phyloP scores from a whole-genome alignment of 345 rosid species.

The Brassica juncea region DNA sequence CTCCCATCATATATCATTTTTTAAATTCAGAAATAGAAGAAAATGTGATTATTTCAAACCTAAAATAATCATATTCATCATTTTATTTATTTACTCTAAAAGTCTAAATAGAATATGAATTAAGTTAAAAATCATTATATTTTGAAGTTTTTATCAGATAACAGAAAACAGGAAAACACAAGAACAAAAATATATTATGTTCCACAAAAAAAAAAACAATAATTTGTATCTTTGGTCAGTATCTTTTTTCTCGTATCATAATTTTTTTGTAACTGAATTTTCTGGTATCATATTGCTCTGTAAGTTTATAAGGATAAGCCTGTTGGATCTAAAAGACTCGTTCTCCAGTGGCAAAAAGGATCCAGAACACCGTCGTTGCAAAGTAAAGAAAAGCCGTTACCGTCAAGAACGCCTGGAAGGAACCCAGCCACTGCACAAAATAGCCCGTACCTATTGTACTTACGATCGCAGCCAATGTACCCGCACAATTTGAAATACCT shows the following conservation, averaged over 20 bases:
- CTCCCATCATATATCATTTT: too few species aligned
- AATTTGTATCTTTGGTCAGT: background rate
- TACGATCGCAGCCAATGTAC: conserved; percentile 89
- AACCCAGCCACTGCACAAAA: conserved; percentile 86
- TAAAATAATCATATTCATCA: too few species aligned
- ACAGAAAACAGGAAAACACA: too few species aligned
- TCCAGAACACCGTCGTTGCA: conserved; percentile 66
- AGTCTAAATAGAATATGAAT: too few species aligned
- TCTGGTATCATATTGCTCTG: conserved; percentile 1
- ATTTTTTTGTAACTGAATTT: background rate
- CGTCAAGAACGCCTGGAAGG: conserved; percentile 80
- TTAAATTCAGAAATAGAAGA: too few species aligned
- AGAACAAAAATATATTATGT: too few species aligned
- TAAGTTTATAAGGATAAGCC: background rate
- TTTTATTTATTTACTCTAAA: too few species aligned
- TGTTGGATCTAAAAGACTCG: conserved; percentile 58
- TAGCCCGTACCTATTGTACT: conserved; percentile 96
- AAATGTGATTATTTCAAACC: too few species aligned
- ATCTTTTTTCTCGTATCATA: background rate
- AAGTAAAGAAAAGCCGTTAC: conserved; percentile 86
- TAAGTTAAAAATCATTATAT: too few species aligned
- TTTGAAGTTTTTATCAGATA: too few species aligned
- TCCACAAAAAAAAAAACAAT: background rate
- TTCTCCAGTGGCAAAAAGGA: conserved; percentile 75
- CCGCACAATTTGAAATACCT: conserved; percentile 86